Conservation (phyloP, 441 rosid genomes). For the Manihot esculenta region DNA sequence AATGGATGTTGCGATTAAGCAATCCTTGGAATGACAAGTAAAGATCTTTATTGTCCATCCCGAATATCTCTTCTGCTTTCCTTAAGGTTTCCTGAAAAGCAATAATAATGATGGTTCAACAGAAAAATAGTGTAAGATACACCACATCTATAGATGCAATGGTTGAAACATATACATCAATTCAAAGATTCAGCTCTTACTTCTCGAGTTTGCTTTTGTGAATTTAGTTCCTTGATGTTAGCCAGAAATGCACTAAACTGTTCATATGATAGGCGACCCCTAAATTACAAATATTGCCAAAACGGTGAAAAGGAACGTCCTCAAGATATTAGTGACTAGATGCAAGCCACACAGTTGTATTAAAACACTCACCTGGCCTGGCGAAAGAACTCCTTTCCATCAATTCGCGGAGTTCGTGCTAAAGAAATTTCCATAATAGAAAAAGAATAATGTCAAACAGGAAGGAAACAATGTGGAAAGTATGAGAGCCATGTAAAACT, state of each 20-base stretch:
- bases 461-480: background rate
- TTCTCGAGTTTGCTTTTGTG: slow-evolving; percentile 86
- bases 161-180: background rate
- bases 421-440: slow-evolving; percentile 15
- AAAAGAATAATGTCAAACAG: slow-evolving; percentile 9
- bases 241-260: slow-evolving; percentile 95
- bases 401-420: slow-evolving; percentile 67
- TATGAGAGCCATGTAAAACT: background rate
- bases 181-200: slow-evolving; percentile 33
- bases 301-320: slow-evolving; percentile 19
- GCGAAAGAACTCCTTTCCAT: slow-evolving; percentile 95
- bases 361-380: slow-evolving; percentile 67
- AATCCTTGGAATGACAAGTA: slow-evolving; percentile 79
- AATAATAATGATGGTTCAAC: slow-evolving; percentile 5
- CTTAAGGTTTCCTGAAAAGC: slow-evolving; percentile 77
- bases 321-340: background rate
- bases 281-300: slow-evolving; percentile 27
- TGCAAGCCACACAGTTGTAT: background rate
- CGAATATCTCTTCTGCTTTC: slow-evolving; percentile 93
- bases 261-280: slow-evolving; percentile 90
- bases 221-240: slow-evolving; percentile 88
- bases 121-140: background rate
- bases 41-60: slow-evolving; percentile 84
- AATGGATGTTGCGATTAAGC: slow-evolving; percentile 67
- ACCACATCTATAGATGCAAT: slow-evolving; percentile 3